phyloP scores from a whole-genome alignment of 1,139 yeast species.

The Suhomyces terraborum region DNA sequence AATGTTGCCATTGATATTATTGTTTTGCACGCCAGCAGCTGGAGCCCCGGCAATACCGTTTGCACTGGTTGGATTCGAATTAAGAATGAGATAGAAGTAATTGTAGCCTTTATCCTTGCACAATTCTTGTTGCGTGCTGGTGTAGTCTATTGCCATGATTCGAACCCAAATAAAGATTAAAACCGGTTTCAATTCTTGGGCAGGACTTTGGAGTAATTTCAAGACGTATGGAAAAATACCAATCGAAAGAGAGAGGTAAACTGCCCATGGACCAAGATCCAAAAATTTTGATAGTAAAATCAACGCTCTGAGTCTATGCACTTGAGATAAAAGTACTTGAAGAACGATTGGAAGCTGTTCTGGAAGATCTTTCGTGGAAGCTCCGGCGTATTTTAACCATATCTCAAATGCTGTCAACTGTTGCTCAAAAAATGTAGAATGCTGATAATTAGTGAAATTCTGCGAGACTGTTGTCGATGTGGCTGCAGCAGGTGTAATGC shows the following conservation, averaged over 20 bases:
- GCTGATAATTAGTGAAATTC: conserved; percentile 59
- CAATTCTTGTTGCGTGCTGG: conserved; percentile 87
- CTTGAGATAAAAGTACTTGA: conserved; percentile 90
- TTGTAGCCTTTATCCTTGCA: conserved; percentile 89
- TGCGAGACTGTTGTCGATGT: conserved; percentile 17
- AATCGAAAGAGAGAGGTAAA: conserved; percentile 84
- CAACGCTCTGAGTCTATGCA: conserved; percentile 87
- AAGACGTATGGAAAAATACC: conserved; percentile 96
- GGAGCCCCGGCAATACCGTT: conserved; percentile 31
- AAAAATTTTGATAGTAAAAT: conserved; percentile 80
- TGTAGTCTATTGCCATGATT: conserved; percentile 92
- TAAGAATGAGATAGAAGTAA: conserved; percentile 78
- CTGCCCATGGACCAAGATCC: conserved; percentile 98
- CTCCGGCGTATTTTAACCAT: conserved; percentile 87
- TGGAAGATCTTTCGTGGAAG: conserved; percentile 83
- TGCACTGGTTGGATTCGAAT: conserved; percentile 33
- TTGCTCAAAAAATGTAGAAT: conserved; percentile 92
- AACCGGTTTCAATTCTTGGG: conserved; percentile 92
- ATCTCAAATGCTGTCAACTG: conserved; percentile 94
- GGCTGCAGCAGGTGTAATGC: conserved; percentile 26
- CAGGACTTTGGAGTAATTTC: conserved; percentile 88
- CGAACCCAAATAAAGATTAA: conserved; percentile 96
- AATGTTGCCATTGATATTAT: conserved; percentile 26
- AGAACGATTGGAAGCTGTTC: conserved; percentile 93
- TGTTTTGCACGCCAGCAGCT: conserved; percentile 10